phyloP scores from a whole-genome alignment of 345 rosid species.

The Luvunga scandens region DNA sequence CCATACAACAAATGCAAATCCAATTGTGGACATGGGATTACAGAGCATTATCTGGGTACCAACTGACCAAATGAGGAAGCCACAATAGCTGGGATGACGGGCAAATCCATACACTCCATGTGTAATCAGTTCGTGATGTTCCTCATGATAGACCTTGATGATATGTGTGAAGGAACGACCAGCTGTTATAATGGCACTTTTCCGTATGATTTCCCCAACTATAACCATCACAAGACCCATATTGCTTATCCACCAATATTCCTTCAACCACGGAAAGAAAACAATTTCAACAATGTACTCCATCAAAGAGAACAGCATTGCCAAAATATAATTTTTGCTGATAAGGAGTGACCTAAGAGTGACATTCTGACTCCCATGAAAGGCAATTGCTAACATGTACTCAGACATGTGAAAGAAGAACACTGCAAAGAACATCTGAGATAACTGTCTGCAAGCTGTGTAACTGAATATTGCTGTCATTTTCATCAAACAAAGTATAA shows the following conservation, averaged over 20 bases:
- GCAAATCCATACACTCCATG: conserved; percentile 48
- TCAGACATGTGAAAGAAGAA: conserved; percentile 67
- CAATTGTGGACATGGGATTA: conserved; percentile 57
- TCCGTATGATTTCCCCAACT: conserved; percentile 58
- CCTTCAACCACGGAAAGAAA: conserved; percentile 54
- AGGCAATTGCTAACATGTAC: conserved; percentile 46
- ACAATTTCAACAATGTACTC: conserved; percentile 50
- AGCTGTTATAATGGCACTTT: conserved; percentile 66
- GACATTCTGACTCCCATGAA: conserved; percentile 61
- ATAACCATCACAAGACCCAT: conserved; percentile 50
- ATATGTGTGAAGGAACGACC: conserved; percentile 72
- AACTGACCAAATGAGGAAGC: conserved; percentile 71
- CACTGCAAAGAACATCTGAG: conserved; percentile 50
- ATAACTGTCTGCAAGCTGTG: conserved; percentile 52
- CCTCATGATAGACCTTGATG: conserved; percentile 50
- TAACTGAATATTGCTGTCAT: conserved; percentile 54
- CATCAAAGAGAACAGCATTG: conserved; percentile 49
- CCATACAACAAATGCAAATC: conserved; percentile 66
- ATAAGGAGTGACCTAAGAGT: conserved; percentile 58
- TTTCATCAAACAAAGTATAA: conserved; percentile 10
- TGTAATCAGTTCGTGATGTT: conserved; percentile 60
- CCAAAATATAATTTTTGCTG: conserved; percentile 56
- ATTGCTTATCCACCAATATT: conserved; percentile 62
- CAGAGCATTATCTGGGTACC: conserved; percentile 79
- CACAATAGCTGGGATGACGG: conserved; percentile 69